Conservation (phyloP, 2,329 filamentous ascomycete genomes). For the Scopulariopsis brevicaulis region DNA sequence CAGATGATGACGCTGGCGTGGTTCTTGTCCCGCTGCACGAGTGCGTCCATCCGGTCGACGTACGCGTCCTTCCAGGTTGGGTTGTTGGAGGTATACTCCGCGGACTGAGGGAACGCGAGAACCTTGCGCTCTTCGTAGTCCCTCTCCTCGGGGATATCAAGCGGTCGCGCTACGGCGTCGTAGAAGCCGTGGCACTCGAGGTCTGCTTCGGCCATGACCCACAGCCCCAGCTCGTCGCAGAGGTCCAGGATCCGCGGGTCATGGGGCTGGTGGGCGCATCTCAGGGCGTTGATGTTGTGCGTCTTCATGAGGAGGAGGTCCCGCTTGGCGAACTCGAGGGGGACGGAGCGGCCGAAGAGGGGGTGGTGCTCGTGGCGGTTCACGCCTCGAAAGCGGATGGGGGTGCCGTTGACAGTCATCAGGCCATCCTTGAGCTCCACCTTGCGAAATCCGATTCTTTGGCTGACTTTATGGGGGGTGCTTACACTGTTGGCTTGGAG, state of each 20-base stretch:
- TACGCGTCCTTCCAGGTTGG: slow-evolving; percentile 52
- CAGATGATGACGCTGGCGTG: slow-evolving; percentile 58
- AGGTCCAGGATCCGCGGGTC: slow-evolving; percentile 49
- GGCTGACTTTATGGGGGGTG: slow-evolving; percentile 20
- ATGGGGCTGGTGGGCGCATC: slow-evolving; percentile 56
- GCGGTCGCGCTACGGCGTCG: slow-evolving; percentile 24
- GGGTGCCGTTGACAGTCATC: slow-evolving; percentile 52
- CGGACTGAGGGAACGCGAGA: slow-evolving; percentile 33
- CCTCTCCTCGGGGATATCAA: slow-evolving; percentile 38
- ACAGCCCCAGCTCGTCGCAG: slow-evolving; percentile 52
- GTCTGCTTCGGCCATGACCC: slow-evolving; percentile 47
- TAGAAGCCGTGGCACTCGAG: slow-evolving; percentile 42
- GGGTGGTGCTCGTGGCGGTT: slow-evolving; percentile 64
- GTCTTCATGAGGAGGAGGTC: slow-evolving; percentile 57
- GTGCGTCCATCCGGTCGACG: slow-evolving; percentile 51
- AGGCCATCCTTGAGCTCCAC: slow-evolving; percentile 50
- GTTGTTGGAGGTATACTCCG: slow-evolving; percentile 46
- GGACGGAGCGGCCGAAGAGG: slow-evolving; percentile 48
- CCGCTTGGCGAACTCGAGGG: slow-evolving; percentile 43
- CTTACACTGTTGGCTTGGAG: slow-evolving; percentile 16
- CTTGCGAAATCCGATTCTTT: slow-evolving; percentile 52
- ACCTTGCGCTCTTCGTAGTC: slow-evolving; percentile 27
- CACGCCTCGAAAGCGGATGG: slow-evolving; percentile 54
- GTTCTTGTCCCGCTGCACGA: slow-evolving; percentile 49
- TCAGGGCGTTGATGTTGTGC: slow-evolving; percentile 59